Conservation (phyloP, 2,329 filamentous ascomycete genomes). For the Mycosphaerelloides madeirae region DNA sequence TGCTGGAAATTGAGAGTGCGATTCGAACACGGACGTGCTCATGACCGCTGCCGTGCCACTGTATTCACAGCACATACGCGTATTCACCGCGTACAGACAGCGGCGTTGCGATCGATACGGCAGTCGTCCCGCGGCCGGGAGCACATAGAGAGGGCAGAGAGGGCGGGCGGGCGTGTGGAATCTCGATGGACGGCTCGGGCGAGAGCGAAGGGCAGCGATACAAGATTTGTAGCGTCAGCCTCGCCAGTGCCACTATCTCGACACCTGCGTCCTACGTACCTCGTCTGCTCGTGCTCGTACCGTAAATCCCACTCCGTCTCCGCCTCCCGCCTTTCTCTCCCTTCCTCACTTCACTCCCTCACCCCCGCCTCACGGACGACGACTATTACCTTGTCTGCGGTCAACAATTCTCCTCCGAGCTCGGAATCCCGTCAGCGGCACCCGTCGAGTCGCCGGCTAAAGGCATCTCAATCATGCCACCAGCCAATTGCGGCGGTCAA, state of each 20-base stretch:
- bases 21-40: too few species aligned
- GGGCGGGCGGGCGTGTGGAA: too few species aligned
- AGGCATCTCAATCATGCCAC: conserved; percentile 6
- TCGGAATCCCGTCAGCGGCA: neutral
- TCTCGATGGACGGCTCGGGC: too few species aligned
- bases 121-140: too few species aligned
- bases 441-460: neutral
- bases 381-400: neutral
- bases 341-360: neutral
- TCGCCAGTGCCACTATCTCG: neutral
- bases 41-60: too few species aligned
- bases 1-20: neutral
- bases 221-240: too few species aligned
- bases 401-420: too few species aligned
- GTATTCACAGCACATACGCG: too few species aligned
- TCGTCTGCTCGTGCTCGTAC: neutral
- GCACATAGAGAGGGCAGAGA: too few species aligned
- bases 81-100: too few species aligned
- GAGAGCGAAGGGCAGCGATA: too few species aligned
- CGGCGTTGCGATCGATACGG: too few species aligned
- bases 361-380: neutral
- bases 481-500: conserved; percentile 5
- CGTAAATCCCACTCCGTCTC: neutral
- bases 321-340: neutral
- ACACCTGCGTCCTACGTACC: neutral